Base-by-base conservation (phyloP, 2,329 filamentous ascomycete genomes). In the Aureobasidium mangrovei region DNA sequence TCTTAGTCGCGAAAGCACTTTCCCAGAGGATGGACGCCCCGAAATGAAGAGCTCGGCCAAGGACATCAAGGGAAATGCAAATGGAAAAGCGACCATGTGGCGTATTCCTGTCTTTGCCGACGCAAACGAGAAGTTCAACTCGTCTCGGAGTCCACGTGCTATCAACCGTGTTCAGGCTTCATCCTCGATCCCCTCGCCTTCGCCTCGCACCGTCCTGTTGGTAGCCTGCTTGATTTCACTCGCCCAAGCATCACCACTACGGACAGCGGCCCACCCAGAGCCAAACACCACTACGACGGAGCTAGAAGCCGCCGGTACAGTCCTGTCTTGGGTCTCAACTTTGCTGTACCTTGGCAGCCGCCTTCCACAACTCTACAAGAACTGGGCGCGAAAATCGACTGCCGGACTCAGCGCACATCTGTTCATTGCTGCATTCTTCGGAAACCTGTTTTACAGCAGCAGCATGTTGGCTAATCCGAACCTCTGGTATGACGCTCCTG, bases 401-500 rank as follows among this genome's bases (percentile, higher is more conserved):
- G 74, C 81, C 1, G 83, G 83, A 3, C 76, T 86, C 7, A 81
- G 77, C 0, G 81, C 82, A 0, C 69, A 79, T 0, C 75, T 86
- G 46, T 86, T 86, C 69, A 70, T 78, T 38, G 83, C 83, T 4
- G 83, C 83, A 3, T 86, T 86, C 64, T 78, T 78, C 61, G 83
- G 83, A 2, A 86, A 86, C 62, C 69, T 84, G 40, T 85, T 84
- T 71, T 86, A 86, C 70, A 82, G 80, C 7, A 67, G 72, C 29
- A 83, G 81, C 0, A 69, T 86, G 3, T 66, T 82, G 33, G 77
- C 81, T 2, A 85, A 85, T 62, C 83, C 83, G 2, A 78, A 77
- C 58, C 82, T 78, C 6, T 85, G 82, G 83, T 66, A 65, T 46
- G 72, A 80, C 59, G 80, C 77, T 53, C 70, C 71, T 0, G 69